Conservation (phyloP, 2,329 filamentous ascomycete species). For the Lizonia empirigonia region DNA sequence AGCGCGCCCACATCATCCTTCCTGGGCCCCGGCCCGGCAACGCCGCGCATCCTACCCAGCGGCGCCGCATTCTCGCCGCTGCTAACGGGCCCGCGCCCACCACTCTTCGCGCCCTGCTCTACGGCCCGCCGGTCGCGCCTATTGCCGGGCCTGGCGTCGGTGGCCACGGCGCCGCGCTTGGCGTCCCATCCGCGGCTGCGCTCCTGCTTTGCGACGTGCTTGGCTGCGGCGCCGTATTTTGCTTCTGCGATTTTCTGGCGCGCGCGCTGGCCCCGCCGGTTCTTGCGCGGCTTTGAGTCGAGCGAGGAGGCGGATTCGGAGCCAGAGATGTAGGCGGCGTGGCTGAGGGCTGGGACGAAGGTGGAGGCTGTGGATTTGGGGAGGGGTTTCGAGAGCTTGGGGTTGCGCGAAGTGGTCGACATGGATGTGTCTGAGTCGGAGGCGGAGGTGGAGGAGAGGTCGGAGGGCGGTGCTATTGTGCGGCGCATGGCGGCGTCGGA, state of each 20-base stretch:
- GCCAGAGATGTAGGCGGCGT: conserved; percentile 78
- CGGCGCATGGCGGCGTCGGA: conserved; percentile 5
- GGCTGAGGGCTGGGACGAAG: conserved; percentile 76
- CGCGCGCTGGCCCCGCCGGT: conserved; percentile 76
- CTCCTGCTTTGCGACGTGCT: conserved; percentile 62
- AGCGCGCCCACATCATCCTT: conserved; percentile 59
- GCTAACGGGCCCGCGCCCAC: conserved; percentile 34
- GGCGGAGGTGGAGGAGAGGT: conserved; percentile 18
- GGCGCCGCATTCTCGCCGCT: conserved; percentile 43
- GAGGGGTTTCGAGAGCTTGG: conserved; percentile 18
- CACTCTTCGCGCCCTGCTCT: conserved; percentile 25
- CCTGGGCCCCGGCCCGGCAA: conserved; percentile 52
- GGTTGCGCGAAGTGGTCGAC: conserved; percentile 21
- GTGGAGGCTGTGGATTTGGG: conserved; percentile 54
- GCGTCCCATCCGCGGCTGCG: conserved; percentile 64
- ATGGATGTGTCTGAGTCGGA: conserved; percentile 23
- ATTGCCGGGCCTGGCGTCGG: conserved; percentile 32
- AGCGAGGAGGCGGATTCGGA: conserved; percentile 71
- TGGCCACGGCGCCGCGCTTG: conserved; percentile 59
- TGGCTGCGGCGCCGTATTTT: conserved; percentile 75
- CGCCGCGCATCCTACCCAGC: conserved; percentile 30
- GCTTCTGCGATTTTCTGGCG: conserved; percentile 80
- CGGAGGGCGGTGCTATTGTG: conserved; percentile 24
- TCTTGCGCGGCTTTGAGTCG: conserved; percentile 66
- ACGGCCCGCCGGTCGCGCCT: conserved; percentile 26